Percentiles rank a stretch among this genome's conserved stretches.
Evolutionary conservation across 2,329 filamentous ascomycete species (phyloP).

Genomic region (Huntiella omanensis): DNA sequence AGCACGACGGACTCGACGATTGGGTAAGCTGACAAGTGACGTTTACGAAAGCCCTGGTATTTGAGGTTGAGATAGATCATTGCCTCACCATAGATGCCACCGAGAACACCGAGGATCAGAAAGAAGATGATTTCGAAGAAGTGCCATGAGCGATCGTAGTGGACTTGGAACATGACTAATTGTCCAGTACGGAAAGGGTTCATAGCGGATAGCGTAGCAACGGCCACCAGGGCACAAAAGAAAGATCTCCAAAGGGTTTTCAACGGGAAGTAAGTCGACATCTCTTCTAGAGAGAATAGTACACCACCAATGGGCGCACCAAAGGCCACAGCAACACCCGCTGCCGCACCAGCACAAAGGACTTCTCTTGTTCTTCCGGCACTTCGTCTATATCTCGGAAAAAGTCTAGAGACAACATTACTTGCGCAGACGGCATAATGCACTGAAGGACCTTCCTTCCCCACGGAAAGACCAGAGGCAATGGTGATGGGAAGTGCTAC

Average conservation of each 20-base stretch:
- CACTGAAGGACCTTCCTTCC: constrained; percentile 96
- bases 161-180: constrained; percentile 97
- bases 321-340: constrained; percentile 90
- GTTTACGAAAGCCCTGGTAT: constrained; percentile 82
- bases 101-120: constrained; percentile 76
- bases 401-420: constrained; percentile 85
- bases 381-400: constrained; percentile 79
- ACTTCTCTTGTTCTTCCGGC: constrained; percentile 92
- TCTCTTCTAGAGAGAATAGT: constrained; percentile 91
- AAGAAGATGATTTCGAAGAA: constrained; percentile 94
- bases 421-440: constrained; percentile 96
- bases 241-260: constrained; percentile 98
- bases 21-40: constrained; percentile 68
- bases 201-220: constrained; percentile 81
- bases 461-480: constrained; percentile 80
- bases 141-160: constrained; percentile 91
- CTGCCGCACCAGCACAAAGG: constrained; percentile 80
- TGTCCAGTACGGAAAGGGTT: constrained; percentile 95
- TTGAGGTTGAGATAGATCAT: constrained; percentile 96
- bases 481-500: constrained; percentile 81
- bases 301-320: constrained; percentile 95
- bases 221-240: constrained; percentile 90
- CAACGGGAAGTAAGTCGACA: constrained; percentile 88
- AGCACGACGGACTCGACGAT: constrained; percentile 73
- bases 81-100: constrained; percentile 85